Conservation (phyloP, 2,329 filamentous ascomycete species). For the Tolypocladium paradoxum region DNA sequence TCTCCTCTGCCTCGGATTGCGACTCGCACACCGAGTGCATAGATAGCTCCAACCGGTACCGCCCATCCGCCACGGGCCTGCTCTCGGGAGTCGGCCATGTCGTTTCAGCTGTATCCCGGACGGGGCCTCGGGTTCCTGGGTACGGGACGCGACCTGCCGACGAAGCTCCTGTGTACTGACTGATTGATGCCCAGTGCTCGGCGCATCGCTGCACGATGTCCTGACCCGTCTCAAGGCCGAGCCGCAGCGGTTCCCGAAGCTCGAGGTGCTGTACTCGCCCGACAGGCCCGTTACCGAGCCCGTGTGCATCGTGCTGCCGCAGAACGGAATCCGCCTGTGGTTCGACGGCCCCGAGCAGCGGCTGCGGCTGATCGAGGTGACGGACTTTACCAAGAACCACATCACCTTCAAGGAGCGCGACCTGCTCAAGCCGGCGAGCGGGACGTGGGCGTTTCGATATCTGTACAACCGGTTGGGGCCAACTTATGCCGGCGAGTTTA, state of each 20-base stretch:
- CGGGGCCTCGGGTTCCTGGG: conserved; percentile 53
- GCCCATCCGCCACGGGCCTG: not conserved
- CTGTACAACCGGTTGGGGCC: conserved; percentile 77
- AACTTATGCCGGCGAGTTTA: conserved; percentile 87
- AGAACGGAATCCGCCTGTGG: conserved; percentile 78
- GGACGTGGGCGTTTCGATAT: too few relatives aligned
- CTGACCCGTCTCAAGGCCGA: conserved; percentile 81
- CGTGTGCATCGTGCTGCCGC: conserved; percentile 63
- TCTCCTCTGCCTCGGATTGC: not conserved
- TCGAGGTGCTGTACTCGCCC: conserved; percentile 75
- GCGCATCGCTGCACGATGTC: conserved; percentile 83
- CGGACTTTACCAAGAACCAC: conserved; percentile 78
- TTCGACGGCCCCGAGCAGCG: conserved; percentile 93
- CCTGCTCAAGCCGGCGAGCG: conserved; percentile 53
- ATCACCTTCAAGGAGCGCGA: conserved; percentile 74
- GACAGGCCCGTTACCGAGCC: conserved; percentile 63
- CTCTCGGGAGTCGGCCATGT: conserved; percentile 19
- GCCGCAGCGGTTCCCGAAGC: conserved; percentile 68
- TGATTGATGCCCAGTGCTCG: conserved; percentile 79
- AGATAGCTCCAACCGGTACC: not conserved
- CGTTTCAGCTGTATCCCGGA: conserved; percentile 51
- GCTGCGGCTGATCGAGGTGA: conserved; percentile 78
- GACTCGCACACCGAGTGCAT: not conserved
- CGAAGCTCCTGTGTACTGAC: not conserved
- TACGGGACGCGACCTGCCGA: conserved; percentile 9